Conservation (phyloP, 768 basidiomycete genomes). For the Mycena belliarum region DNA sequence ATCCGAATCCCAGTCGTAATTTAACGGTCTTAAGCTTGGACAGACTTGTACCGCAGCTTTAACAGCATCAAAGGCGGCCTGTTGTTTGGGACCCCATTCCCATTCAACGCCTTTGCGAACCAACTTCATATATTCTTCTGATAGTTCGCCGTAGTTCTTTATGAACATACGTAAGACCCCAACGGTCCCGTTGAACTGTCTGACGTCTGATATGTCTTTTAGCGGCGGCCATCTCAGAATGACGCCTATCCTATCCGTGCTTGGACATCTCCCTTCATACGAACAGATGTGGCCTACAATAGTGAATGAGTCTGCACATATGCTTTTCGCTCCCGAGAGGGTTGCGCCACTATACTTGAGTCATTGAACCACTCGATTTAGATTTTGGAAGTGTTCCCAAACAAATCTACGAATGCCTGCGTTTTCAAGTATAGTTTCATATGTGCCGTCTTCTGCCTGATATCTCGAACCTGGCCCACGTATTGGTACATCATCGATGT, state of each 20-base stretch:
- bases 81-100: too few relatives aligned
- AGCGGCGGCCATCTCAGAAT: background rate
- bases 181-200: background rate
- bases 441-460: slow-evolving; percentile 15
- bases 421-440: slow-evolving; percentile 20
- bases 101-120: too few relatives aligned
- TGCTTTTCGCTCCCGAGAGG: slow-evolving; percentile 33
- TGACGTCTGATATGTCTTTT: background rate
- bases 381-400: slow-evolving; percentile 26
- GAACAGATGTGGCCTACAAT: slow-evolving; percentile 27
- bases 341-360: slow-evolving; percentile 31
- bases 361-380: slow-evolving; percentile 28
- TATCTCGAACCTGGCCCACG: slow-evolving; percentile 30
- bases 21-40: too few relatives aligned
- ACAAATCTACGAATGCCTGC: slow-evolving; percentile 31
- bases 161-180: background rate
- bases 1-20: too few relatives aligned
- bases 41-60: too few relatives aligned
- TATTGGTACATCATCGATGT: slow-evolving; percentile 33
- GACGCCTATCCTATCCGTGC: background rate
- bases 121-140: too few relatives aligned
- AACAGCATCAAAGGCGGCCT: too few relatives aligned
- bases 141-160: too few relatives aligned
- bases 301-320: slow-evolving; percentile 19
- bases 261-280: background rate